phyloP scores from a whole-genome alignment of 2,329 filamentous ascomycete genomes.

The Paraconiothyrium brasiliense region DNA sequence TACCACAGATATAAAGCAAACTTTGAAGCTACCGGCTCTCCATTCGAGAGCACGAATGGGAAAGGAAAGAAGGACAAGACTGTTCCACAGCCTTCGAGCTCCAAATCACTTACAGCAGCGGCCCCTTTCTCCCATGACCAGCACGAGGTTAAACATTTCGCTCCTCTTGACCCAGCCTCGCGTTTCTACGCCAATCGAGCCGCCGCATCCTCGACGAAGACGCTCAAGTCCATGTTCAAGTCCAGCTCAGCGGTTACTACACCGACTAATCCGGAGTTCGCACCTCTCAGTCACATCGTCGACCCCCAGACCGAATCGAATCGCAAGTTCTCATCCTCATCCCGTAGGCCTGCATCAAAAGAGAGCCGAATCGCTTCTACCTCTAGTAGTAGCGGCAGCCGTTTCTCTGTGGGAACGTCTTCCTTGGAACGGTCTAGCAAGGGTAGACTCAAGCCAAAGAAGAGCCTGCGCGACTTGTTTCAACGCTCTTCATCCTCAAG shows the following conservation, averaged over 20 bases:
- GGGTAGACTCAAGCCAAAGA: background rate
- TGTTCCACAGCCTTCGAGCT: background rate
- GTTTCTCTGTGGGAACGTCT: background rate
- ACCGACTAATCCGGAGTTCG: too few relatives aligned
- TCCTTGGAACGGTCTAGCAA: too few relatives aligned
- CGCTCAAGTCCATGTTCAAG: too few relatives aligned
- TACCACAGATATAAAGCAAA: background rate
- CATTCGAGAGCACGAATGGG: background rate
- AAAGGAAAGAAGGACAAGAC: background rate
- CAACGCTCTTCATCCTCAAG: background rate
- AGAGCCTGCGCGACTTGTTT: background rate
- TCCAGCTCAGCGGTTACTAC: too few relatives aligned
- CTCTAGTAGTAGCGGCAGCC: background rate
- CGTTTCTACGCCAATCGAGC: background rate
- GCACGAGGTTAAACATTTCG: background rate
- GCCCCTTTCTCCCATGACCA: background rate
- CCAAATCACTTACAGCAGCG: background rate
- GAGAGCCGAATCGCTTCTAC: background rate
- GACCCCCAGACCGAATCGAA: background rate
- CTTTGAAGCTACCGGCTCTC: background rate
- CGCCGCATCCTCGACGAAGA: too few relatives aligned
- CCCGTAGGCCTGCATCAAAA: background rate
- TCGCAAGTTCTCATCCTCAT: background rate
- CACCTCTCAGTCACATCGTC: too few relatives aligned
- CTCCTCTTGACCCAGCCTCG: background rate